Base-by-base conservation (phyloP, 306 rosid species). In the Prunus armeniaca region DNA sequence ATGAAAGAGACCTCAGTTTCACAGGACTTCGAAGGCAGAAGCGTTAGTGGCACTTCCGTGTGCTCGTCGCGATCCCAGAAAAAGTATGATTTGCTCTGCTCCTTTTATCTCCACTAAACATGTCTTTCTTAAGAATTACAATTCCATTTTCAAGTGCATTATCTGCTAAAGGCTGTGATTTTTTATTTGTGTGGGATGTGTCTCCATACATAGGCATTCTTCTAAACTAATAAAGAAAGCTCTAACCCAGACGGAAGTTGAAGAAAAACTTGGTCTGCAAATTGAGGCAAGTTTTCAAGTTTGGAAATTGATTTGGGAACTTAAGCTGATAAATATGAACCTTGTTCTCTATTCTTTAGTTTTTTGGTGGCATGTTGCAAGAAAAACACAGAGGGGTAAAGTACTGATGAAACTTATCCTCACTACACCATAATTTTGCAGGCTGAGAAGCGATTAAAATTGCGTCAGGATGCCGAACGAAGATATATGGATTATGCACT, bases 281-380 rank as follows among this genome's bases (percentile, higher is more conserved):
- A 47, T 43, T 41, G 61, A 77, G 80, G 80, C 69, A 68, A 77
- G 80, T 34, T 73, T 73, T 73, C 46, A 8, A 18, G 77, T 46
- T 25, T 5, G 13, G 13, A 22, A 45, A 45, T 49, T 67, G n/a
- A 22, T 46, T 67, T 67, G 19, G 34, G 55, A 67, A 24, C 55
- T 13, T 14, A 45, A 22, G 12, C 12, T 73, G n/a, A 73, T 61
- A 3, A 3, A 34, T 65, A 12, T 18, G 19, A 19, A 32, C 47
- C 22, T 19, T 9, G 8, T 18, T 65, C 68, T 18, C 25, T 17
- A 9, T 7, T 32, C 46, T 7, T 17, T 52, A 13, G 20, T 17
- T 5, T 17, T 14, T 17, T 52, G 22, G 22, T 52, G 57, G 57
- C 57, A 17, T 17, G 20, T 52, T 52, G 57, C 43, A 38, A 38